Evolutionary conservation across 192 early-diverging fungal genomes (phyloP).

Genomic region (Backusella liffmaniae): DNA sequence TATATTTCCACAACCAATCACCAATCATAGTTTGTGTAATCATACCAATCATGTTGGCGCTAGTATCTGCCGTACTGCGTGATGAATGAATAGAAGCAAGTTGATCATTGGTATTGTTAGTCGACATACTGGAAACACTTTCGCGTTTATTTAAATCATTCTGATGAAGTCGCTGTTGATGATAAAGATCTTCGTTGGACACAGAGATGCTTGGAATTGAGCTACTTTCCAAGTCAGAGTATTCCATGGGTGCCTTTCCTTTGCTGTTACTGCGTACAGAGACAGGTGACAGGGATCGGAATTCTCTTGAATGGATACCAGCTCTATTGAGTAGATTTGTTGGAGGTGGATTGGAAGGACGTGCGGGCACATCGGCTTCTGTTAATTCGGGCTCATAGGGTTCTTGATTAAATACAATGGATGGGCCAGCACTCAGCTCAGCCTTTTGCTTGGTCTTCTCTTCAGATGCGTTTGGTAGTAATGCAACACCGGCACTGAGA

Average conservation of each 20-base stretch:
- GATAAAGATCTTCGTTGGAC: conserved; percentile 2
- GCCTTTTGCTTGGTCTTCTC: neutral
- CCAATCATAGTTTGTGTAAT: conserved; percentile 82
- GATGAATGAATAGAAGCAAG: conserved; percentile 12
- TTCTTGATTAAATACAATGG: conserved; percentile 8
- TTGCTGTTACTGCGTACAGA: conserved; percentile 11
- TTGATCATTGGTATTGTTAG: conserved; percentile 6
- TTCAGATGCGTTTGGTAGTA: neutral
- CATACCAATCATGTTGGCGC: conserved; percentile 3
- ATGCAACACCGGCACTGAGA: neutral
- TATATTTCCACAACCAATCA: conserved; percentile 72
- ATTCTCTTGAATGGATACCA: neutral
- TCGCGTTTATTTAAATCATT: neutral
- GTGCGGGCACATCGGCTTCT: conserved; percentile 6
- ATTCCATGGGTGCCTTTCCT: conserved; percentile 9
- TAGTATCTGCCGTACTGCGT: neutral
- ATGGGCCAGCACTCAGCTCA: neutral
- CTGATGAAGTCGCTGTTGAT: neutral
- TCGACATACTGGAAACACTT: conserved; percentile 20
- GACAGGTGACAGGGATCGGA: neutral
- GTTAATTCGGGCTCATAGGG: conserved; percentile 3
- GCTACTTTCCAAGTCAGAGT: conserved; percentile 9
- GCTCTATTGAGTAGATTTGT: conserved; percentile 5
- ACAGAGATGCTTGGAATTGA: neutral
- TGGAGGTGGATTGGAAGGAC: conserved; percentile 14